These are phyloP conservation scores for Suillus clintonianus DNA, from an alignment of 768 basidiomycete genomes.

Conservation along the genomic window DNA sequence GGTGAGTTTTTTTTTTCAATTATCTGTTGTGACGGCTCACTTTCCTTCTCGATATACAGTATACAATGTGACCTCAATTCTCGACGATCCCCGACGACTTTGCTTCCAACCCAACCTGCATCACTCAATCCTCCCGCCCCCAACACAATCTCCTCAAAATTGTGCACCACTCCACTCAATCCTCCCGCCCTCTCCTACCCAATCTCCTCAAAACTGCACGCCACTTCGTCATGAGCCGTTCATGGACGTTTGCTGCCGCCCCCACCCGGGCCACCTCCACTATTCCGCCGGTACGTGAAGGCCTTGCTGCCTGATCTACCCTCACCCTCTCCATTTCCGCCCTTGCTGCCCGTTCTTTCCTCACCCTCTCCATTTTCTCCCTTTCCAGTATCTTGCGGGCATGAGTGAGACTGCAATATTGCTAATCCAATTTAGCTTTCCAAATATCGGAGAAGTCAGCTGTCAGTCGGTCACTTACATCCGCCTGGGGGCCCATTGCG, in stretches of 20 bases:
- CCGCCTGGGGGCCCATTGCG: not conserved
- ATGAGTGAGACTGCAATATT: not conserved
- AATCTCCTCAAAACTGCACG: not conserved
- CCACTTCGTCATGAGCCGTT: not conserved
- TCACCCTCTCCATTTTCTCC: too few relatives aligned
- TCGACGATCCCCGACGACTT: too few relatives aligned
- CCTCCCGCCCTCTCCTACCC: too few relatives aligned
- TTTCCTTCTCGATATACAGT: too few relatives aligned
- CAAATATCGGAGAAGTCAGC: not conserved
- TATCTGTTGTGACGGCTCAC: too few relatives aligned
- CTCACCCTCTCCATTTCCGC: not conserved
- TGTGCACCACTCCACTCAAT: too few relatives aligned
- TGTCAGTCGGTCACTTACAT: not conserved
- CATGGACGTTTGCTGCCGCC: not conserved
- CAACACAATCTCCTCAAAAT: too few relatives aligned
- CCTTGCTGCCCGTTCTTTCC: too few relatives aligned
- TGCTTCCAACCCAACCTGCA: too few relatives aligned
- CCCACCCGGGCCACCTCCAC: not conserved
- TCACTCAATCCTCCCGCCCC: too few relatives aligned
- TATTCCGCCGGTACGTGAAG: not conserved
- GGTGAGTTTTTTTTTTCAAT: too few relatives aligned
- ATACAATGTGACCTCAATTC: too few relatives aligned
- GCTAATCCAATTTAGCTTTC: not conserved
- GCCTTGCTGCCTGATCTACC: not conserved
- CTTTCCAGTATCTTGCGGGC: not conserved